Percentiles rank a stretch among this genome's conserved stretches.
These are phyloP conservation scores for Ceratobasidium sp. DNA, from an alignment of 1,284 basidiomycete genomes.

Conservation along the genomic window DNA sequence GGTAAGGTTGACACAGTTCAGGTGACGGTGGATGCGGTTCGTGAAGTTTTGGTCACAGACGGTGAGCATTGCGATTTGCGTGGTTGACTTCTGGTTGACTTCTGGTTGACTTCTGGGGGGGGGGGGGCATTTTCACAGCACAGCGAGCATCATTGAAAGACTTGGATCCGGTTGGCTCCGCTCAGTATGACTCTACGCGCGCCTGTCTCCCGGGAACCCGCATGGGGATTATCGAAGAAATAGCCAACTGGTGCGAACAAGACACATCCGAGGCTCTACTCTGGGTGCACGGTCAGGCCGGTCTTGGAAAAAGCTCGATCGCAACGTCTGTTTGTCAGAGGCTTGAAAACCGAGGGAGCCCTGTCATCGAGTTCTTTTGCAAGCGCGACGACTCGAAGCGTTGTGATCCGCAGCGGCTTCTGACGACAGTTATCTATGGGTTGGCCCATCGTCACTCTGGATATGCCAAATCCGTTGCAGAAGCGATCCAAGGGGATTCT, in stretches of 20 bases:
- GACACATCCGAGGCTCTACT: neutral
- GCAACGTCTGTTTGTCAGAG: neutral
- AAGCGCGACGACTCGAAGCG: slow-evolving; percentile 2
- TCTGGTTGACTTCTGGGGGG: neutral
- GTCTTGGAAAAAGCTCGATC: slow-evolving; percentile 8
- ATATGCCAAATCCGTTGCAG: neutral
- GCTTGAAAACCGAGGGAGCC: neutral
- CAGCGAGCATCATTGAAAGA: neutral
- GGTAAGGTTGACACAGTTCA: neutral
- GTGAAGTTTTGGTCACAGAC: no score
- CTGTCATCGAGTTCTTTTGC: slow-evolving; percentile 3
- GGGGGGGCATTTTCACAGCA: neutral
- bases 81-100: no score
- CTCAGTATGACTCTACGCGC: neutral
- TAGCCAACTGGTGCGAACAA: neutral
- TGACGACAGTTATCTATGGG: neutral
- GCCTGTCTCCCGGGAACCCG: neutral
- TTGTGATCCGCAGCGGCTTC: neutral
- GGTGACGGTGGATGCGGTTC: no score
- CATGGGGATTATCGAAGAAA: neutral
- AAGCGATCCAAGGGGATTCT: neutral
- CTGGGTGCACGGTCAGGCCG: slow-evolving; percentile 3
- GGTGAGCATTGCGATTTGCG: no score
- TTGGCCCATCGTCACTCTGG: neutral
- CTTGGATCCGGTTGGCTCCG: neutral